These are phyloP conservation scores for Penicillium brasilianum DNA, from an alignment of 2,329 filamentous ascomycete species.

Conservation along the genomic window DNA sequence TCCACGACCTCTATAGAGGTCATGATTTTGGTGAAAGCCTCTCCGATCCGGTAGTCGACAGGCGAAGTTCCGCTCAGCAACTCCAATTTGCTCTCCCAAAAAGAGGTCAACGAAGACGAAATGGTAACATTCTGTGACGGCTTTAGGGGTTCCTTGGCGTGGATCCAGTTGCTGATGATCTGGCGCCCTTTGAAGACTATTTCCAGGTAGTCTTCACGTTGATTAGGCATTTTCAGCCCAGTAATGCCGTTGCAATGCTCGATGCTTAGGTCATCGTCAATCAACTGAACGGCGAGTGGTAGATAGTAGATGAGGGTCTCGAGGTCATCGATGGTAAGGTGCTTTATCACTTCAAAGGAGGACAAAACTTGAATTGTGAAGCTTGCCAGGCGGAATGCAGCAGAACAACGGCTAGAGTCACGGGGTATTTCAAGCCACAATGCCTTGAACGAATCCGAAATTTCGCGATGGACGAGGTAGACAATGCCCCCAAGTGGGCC, in stretches of 20 bases:
- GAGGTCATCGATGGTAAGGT: conserved; percentile 39
- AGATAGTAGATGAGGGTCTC: conserved; percentile 57
- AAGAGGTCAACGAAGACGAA: conserved; percentile 31
- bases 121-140: conserved; percentile 26
- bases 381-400: conserved; percentile 74
- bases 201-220: conserved; percentile 59
- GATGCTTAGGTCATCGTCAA: conserved; percentile 65
- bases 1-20: conserved; percentile 37
- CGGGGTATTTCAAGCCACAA: conserved; percentile 50
- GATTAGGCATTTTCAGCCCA: conserved; percentile 52
- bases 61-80: conserved; percentile 38
- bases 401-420: conserved; percentile 72
- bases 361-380: conserved; percentile 68
- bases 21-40: conserved; percentile 48
- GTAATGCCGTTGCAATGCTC: conserved; percentile 61
- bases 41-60: conserved; percentile 45
- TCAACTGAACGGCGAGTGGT: conserved; percentile 60
- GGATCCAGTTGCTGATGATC: conserved; percentile 53
- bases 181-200: conserved; percentile 58
- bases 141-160: conserved; percentile 28
- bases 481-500: conserved; percentile 73
- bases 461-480: conserved; percentile 60
- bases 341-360: conserved; percentile 42
- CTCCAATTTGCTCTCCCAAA: conserved; percentile 46
- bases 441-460: conserved; percentile 33